phyloP scores from a whole-genome alignment of 805 yeast genomes.

The Lipomyces mesembrius region DNA sequence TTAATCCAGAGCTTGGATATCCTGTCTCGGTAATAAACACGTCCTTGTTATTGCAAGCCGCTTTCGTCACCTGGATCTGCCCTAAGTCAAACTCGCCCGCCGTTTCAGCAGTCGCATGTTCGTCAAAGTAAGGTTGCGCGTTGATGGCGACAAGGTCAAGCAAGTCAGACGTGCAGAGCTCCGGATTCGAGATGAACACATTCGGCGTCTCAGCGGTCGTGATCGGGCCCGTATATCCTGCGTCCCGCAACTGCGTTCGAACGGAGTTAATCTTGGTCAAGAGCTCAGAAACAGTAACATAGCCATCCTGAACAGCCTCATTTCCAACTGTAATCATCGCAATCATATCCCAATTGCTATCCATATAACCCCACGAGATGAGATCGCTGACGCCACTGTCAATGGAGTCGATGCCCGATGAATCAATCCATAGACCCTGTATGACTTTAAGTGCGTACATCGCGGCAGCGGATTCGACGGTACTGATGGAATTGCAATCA shows the following conservation, averaged over 20 bases:
- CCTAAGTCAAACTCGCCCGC: constrained; percentile 74
- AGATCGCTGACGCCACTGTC: constrained; percentile 62
- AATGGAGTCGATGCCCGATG: constrained; percentile 68
- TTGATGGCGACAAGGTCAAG: constrained; percentile 86
- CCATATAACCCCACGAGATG: constrained; percentile 56
- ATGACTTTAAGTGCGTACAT: constrained; percentile 65
- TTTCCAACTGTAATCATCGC: constrained; percentile 77
- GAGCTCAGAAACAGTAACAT: constrained; percentile 64
- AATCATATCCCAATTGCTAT: constrained; percentile 67
- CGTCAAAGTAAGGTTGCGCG: constrained; percentile 82
- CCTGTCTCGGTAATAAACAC: constrained; percentile 91
- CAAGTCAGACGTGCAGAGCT: constrained; percentile 64
- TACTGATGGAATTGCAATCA: constrained; percentile 74
- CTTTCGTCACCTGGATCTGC: constrained; percentile 61
- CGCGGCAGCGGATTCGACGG: constrained; percentile 40
- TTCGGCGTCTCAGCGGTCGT: constrained; percentile 94
- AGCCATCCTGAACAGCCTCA: constrained; percentile 76
- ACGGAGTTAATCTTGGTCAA: constrained; percentile 67
- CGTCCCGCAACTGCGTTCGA: constrained; percentile 58
- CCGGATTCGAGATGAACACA: constrained; percentile 63
- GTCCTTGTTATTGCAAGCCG: constrained; percentile 58
- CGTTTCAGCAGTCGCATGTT: constrained; percentile 59
- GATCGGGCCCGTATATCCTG: constrained; percentile 77
- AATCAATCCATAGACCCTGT: constrained; percentile 84
- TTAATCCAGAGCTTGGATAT: constrained; percentile 89